phyloP scores from a whole-genome alignment of 2,329 filamentous ascomycete genomes.

The Colletotrichum neosansevieriae region DNA sequence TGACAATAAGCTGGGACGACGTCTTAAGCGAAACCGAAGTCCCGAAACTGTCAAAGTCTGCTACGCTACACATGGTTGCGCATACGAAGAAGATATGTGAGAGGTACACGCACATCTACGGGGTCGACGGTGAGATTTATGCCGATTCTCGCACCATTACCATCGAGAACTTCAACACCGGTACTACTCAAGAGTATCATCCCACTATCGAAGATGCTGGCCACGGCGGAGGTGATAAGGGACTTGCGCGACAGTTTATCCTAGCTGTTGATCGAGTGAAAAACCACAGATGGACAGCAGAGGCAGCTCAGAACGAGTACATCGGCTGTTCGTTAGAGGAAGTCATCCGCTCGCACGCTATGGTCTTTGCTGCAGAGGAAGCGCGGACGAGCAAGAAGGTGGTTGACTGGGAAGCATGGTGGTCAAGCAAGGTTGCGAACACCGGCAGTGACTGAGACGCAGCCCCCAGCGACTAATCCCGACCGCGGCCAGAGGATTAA shows the following conservation, averaged over 20 bases:
- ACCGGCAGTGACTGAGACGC: constrained; percentile 3
- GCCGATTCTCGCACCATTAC: constrained; percentile 85
- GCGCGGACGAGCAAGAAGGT: constrained; percentile 78
- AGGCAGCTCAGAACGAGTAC: constrained; percentile 78
- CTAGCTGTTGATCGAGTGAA: constrained; percentile 84
- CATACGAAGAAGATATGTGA: constrained; percentile 90
- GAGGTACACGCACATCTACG: constrained; percentile 87
- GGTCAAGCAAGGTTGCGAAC: constrained; percentile 59
- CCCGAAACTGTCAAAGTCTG: constrained; percentile 71
- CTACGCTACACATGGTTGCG: constrained; percentile 93
- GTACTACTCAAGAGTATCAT: constrained; percentile 31
- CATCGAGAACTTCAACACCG: constrained; percentile 67
- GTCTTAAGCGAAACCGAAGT: constrained; percentile 53
- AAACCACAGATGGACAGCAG: constrained; percentile 73
- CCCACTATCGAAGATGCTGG: constrained; percentile 39
- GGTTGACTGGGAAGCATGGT: constrained; percentile 83
- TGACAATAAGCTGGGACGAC: constrained; percentile 90
- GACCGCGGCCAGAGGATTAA: background rate
- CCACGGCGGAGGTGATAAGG: constrained; percentile 40
- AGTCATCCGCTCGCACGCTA: constrained; percentile 86
- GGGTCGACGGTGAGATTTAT: constrained; percentile 84
- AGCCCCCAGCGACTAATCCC: background rate
- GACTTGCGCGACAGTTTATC: constrained; percentile 85
- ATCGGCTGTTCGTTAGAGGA: constrained; percentile 90
- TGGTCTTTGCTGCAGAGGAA: constrained; percentile 95